Evolutionary conservation across 1,139 yeast species (phyloP).

Genomic region (Pichia sp.): DNA sequence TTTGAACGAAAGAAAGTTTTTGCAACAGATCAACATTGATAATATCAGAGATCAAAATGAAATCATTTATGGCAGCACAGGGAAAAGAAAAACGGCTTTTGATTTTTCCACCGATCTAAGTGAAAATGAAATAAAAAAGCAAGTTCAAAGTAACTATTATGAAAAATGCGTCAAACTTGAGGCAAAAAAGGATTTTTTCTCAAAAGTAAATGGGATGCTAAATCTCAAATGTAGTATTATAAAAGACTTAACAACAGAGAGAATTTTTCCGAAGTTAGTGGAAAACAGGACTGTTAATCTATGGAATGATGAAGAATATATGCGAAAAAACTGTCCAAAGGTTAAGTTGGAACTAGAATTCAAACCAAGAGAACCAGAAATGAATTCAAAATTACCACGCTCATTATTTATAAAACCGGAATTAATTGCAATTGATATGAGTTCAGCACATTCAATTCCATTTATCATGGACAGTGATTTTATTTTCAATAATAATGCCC

Average conservation of each 20-base stretch:
- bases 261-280: conserved; percentile 11
- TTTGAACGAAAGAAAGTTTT: conserved; percentile 9
- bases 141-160: too few species aligned
- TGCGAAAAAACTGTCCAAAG: conserved; percentile 1
- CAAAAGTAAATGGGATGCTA: conserved; percentile 9
- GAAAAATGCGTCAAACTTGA: neutral
- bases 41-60: conserved; percentile 10
- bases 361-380: conserved; percentile 1
- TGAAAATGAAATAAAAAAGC: too few species aligned
- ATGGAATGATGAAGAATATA: neutral
- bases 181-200: conserved; percentile 10
- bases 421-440: conserved; percentile 11
- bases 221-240: conserved; percentile 2
- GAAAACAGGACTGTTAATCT: neutral
- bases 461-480: conserved; percentile 15
- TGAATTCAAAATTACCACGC: conserved; percentile 9
- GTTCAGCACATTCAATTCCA: conserved; percentile 14
- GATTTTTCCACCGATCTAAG: too few species aligned
- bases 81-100: conserved; percentile 3
- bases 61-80: conserved; percentile 10
- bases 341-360: conserved; percentile 1
- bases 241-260: conserved; percentile 4
- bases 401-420: conserved; percentile 7
- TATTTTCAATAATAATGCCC: conserved; percentile 1
- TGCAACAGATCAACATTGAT: conserved; percentile 13